Percentiles rank a stretch among this genome's conserved stretches.
phyloP scores from a whole-genome alignment of 768 basidiomycete genomes.

The Clathrus columnatus region DNA sequence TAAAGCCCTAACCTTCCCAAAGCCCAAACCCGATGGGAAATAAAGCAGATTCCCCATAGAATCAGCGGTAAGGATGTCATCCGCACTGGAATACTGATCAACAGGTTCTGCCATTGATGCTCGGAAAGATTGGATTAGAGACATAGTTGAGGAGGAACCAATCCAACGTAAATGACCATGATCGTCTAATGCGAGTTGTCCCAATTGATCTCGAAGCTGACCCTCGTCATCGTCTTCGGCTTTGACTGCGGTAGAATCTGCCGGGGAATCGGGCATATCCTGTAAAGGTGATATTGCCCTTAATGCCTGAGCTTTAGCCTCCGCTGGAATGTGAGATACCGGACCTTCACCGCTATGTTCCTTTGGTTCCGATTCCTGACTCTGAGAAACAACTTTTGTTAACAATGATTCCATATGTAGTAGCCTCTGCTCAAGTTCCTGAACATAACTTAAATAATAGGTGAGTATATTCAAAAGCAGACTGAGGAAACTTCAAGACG shows the following conservation, averaged over 20 bases:
- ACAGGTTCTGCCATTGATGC: constrained; percentile 65
- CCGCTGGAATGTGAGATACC: background rate
- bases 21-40: constrained; percentile 81
- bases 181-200: constrained; percentile 81
- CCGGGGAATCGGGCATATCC: background rate
- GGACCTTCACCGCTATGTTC: background rate
- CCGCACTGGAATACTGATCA: constrained; percentile 74
- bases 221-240: constrained; percentile 43
- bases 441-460: constrained; percentile 58
- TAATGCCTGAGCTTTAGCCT: background rate
- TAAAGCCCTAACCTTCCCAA: constrained; percentile 76
- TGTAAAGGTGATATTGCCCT: background rate
- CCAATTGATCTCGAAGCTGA: constrained; percentile 68
- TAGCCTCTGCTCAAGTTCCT: constrained; percentile 81
- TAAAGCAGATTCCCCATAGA: constrained; percentile 79
- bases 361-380: background rate
- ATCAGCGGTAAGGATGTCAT: constrained; percentile 69
- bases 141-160: constrained; percentile 87
- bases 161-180: constrained; percentile 90
- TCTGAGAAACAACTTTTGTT: constrained; percentile 2
- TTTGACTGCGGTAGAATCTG: constrained; percentile 25
- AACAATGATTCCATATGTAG: constrained; percentile 68
- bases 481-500: no score
- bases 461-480: constrained; percentile 17
- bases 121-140: constrained; percentile 81